Conservation (phyloP, 768 basidiomycete species). For the Leccinum fibrillosum region DNA sequence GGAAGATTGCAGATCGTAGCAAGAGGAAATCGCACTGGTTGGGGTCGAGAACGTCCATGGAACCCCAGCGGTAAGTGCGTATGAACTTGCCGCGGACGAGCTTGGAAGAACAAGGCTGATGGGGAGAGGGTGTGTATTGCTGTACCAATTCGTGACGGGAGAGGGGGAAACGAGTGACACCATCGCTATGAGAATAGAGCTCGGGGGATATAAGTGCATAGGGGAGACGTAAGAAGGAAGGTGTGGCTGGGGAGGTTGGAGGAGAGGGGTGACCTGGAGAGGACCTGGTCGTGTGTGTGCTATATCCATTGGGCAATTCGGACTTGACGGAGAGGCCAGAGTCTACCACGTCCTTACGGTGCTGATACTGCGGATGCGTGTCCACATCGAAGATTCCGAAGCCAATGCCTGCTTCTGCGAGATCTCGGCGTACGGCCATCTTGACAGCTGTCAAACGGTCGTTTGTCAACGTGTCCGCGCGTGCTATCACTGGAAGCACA, state of each 20-base stretch:
- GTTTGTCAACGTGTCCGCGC: conserved; percentile 78
- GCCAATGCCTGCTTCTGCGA: conserved; percentile 82
- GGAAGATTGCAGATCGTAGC: conserved; percentile 77
- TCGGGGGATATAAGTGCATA: conserved; percentile 85
- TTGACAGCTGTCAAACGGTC: conserved; percentile 79
- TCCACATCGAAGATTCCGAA: conserved; percentile 88
- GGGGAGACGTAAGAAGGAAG: conserved; percentile 66
- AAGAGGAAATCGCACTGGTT: conserved; percentile 78
- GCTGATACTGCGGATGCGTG: conserved; percentile 46
- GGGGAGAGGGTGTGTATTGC: conserved; percentile 64
- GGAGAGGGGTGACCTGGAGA: conserved; percentile 53
- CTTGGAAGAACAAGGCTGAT: conserved; percentile 41
- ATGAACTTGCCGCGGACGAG: conserved; percentile 60
- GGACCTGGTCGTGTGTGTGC: conserved; percentile 48
- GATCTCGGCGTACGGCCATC: conserved; percentile 73
- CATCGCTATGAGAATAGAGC: conserved; percentile 80
- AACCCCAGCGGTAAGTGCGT: conserved; percentile 81
- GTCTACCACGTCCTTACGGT: conserved; percentile 43
- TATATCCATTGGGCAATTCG: conserved; percentile 54
- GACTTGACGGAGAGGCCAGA: conserved; percentile 42
- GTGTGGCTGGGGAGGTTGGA: conserved; percentile 61
- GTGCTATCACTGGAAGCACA: conserved; percentile 81
- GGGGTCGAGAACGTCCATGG: conserved; percentile 74
- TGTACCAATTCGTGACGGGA: conserved; percentile 71
- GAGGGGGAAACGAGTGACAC: conserved; percentile 53